phyloP scores from a whole-genome alignment of 805 yeast species.

The Wickerhamomyces xylosicus region DNA sequence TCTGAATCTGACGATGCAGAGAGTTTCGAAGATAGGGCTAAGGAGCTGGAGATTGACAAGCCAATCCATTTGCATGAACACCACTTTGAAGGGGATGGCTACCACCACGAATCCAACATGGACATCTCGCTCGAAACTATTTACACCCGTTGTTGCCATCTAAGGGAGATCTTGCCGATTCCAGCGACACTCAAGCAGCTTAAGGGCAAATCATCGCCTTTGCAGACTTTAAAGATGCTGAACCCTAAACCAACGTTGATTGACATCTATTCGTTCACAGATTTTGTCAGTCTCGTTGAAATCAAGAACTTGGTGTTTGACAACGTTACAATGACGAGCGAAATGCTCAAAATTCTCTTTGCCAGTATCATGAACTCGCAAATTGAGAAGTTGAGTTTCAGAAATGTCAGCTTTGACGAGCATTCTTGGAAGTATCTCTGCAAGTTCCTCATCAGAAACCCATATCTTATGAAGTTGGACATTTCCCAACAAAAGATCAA shows the following conservation, averaged over 20 bases:
- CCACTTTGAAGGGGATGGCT: conserved; percentile 31
- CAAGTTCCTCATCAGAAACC: conserved; percentile 59
- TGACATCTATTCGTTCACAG: conserved; percentile 81
- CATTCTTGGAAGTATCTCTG: conserved; percentile 76
- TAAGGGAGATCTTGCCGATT: conserved; percentile 85
- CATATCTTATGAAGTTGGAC: conserved; percentile 48
- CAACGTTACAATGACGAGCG: conserved; percentile 63
- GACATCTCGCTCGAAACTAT: conserved; percentile 44
- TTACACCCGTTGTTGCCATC: conserved; percentile 88
- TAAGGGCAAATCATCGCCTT: conserved; percentile 65
- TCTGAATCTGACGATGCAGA: conserved; percentile 14
- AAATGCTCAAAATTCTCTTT: conserved; percentile 68
- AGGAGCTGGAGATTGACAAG: conserved; percentile 49
- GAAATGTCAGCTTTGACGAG: conserved; percentile 65
- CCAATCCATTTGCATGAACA: conserved; percentile 58
- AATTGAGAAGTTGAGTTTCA: conserved; percentile 61
- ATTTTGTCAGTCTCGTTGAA: conserved; percentile 80
- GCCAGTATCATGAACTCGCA: conserved; percentile 59
- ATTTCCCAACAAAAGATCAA: conserved; percentile 50
- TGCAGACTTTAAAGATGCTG: conserved; percentile 58
- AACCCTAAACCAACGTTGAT: conserved; percentile 88
- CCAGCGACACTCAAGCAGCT: conserved; percentile 81
- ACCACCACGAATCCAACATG: conserved; percentile 12
- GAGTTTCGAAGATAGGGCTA: conserved; percentile 10
- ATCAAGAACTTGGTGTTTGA: conserved; percentile 67